Evolutionary conservation across 768 basidiomycete genomes (phyloP).

Genomic region (Dioszegia aurantiaca): DNA sequence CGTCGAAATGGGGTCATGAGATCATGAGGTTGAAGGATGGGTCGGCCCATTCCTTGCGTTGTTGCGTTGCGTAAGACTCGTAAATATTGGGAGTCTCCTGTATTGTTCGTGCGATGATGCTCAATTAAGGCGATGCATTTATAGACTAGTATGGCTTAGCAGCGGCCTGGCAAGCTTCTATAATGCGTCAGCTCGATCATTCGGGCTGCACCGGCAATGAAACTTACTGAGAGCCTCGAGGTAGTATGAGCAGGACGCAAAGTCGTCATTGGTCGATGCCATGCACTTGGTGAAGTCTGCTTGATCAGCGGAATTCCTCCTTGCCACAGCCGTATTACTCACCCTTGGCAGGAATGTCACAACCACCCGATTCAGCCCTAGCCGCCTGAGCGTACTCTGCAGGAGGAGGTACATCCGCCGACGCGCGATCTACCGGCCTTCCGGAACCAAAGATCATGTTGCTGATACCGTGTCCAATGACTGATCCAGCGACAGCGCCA

Average conservation of each 20-base stretch:
- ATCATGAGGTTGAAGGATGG: too few species aligned
- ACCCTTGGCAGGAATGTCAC: conserved; percentile 51
- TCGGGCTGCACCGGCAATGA: not conserved
- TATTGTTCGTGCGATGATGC: not conserved
- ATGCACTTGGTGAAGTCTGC: conserved; percentile 53
- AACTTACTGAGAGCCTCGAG: conserved; percentile 47
- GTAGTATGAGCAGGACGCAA: conserved; percentile 50
- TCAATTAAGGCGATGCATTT: not conserved
- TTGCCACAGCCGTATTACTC: conserved; percentile 17
- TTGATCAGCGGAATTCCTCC: not conserved
- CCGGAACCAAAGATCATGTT: conserved; percentile 51
- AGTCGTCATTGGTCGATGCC: conserved; percentile 50
- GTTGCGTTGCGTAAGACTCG: too few species aligned
- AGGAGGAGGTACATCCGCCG: conserved; percentile 28
- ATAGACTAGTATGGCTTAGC: conserved; percentile 50
- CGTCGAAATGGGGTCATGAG: too few species aligned
- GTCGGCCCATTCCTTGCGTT: too few species aligned
- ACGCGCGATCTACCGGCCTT: conserved; percentile 24
- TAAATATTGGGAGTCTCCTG: too few species aligned
- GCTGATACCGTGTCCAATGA: conserved; percentile 51
- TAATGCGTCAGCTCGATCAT: conserved; percentile 17
- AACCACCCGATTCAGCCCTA: conserved; percentile 31
- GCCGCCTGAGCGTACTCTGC: conserved; percentile 40
- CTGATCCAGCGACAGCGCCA: conserved; percentile 49
- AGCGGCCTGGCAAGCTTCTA: conserved; percentile 52